Evolutionary conservation across 2,329 filamentous ascomycete species (phyloP).

Genomic region (Neonectria coccinea): DNA sequence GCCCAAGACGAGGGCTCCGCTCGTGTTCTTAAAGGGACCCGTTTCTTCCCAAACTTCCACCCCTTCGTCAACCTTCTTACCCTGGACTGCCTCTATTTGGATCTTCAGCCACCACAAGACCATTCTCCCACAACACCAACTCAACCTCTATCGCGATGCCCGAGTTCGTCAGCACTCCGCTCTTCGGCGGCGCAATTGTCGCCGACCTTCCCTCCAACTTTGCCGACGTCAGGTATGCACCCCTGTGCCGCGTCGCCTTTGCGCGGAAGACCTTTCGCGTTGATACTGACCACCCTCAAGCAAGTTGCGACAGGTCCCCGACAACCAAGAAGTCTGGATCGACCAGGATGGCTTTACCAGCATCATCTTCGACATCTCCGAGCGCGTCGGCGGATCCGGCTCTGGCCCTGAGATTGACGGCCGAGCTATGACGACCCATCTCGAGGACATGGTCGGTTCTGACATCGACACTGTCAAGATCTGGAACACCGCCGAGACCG

Average conservation of each 20-base stretch:
- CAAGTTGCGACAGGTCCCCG: slow-evolving; percentile 79
- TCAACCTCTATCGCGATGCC: slow-evolving; percentile 55
- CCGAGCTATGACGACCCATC: slow-evolving; percentile 75
- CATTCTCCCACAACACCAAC: neutral
- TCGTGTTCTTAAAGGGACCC: slow-evolving; percentile 15
- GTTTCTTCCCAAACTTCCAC: neutral
- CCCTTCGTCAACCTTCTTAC: slow-evolving; percentile 11
- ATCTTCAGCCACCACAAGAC: slow-evolving; percentile 19
- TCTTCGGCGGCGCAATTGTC: slow-evolving; percentile 80
- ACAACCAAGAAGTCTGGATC: slow-evolving; percentile 94
- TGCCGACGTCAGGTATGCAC: slow-evolving; percentile 77
- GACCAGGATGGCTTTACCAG: slow-evolving; percentile 85
- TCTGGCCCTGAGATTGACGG: slow-evolving; percentile 72
- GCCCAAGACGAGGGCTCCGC: slow-evolving; percentile 18
- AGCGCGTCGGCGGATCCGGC: slow-evolving; percentile 74
- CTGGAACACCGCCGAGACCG: slow-evolving; percentile 72
- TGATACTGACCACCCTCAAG: slow-evolving; percentile 54
- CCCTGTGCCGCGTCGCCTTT: slow-evolving; percentile 10
- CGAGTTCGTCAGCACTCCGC: slow-evolving; percentile 67
- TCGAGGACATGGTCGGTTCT: slow-evolving; percentile 75
- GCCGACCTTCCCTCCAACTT: slow-evolving; percentile 76
- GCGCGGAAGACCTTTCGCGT: slow-evolving; percentile 18
- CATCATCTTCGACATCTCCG: slow-evolving; percentile 90
- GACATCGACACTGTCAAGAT: slow-evolving; percentile 74
- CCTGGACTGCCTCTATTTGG: slow-evolving; percentile 6